Conservation (phyloP, 2,329 filamentous ascomycete species). For the Fusarium sp. region DNA sequence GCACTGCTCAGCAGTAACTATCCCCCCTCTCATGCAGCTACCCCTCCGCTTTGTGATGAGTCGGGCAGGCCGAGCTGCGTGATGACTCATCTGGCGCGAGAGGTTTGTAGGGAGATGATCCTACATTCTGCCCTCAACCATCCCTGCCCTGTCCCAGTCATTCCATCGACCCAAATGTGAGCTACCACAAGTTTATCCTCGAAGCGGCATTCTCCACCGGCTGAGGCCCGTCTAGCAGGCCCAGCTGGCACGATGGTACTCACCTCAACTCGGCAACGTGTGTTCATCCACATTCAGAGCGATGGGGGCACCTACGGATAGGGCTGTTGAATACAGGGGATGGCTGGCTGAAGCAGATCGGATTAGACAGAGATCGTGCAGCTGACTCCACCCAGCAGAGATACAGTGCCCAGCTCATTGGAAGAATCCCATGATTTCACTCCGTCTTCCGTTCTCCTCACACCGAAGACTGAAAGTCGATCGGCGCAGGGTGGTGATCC, state of each 20-base stretch:
- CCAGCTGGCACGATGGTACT: slow-evolving; percentile 15
- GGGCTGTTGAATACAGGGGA: slow-evolving; percentile 3
- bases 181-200: slow-evolving; percentile 24
- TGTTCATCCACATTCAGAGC: slow-evolving; percentile 14
- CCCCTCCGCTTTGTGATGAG: slow-evolving; percentile 5
- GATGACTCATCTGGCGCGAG: slow-evolving; percentile 8
- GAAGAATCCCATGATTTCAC: slow-evolving; percentile 42
- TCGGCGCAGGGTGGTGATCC: slow-evolving; percentile 42
- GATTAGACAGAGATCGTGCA: slow-evolving; percentile 38
- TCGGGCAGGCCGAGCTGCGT: slow-evolving; percentile 34
- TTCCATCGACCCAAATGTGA: slow-evolving; percentile 18
- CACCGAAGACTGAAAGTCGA: neutral
- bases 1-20: slow-evolving; percentile 37
- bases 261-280: slow-evolving; percentile 32
- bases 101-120: slow-evolving; percentile 43
- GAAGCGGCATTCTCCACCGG: slow-evolving; percentile 34
- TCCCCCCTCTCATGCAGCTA: slow-evolving; percentile 28
- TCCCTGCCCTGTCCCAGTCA: slow-evolving; percentile 20
- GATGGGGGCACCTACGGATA: neutral
- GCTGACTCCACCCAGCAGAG: slow-evolving; percentile 48
- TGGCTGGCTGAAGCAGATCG: slow-evolving; percentile 28
- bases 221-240: slow-evolving; percentile 41
- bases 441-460: slow-evolving; percentile 39
- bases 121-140: slow-evolving; percentile 39
- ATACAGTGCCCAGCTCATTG: slow-evolving; percentile 43